Percentiles rank a stretch among this genome's conserved stretches.
phyloP scores from a whole-genome alignment of 73 alveolate genomes.

The Tetrahymena elliotti region DNA sequence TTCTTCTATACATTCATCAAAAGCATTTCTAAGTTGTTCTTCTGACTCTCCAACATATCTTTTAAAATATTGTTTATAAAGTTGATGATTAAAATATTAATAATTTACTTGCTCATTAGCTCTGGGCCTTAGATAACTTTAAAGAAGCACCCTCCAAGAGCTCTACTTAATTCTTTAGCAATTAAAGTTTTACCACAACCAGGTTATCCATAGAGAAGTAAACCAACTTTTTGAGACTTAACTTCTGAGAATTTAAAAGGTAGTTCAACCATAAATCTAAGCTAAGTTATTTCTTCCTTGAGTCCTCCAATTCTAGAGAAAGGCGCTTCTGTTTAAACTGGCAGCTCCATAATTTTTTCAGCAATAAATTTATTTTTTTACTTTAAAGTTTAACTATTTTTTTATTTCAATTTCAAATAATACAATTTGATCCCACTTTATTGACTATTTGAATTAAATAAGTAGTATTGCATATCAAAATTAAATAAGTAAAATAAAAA shows the following conservation, averaged over 20 bases:
- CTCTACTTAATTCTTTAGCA: background rate
- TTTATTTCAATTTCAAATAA: too few relatives aligned
- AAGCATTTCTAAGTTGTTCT: slow-evolving; percentile 72
- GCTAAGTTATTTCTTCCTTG: background rate
- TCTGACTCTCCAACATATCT: slow-evolving; percentile 56
- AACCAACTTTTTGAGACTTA: background rate
- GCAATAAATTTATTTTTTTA: too few relatives aligned
- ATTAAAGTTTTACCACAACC: background rate
- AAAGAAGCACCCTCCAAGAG: background rate
- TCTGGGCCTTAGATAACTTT: background rate
- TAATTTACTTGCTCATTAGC: background rate
- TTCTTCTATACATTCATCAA: slow-evolving; percentile 59
- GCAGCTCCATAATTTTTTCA: background rate
- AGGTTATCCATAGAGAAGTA: background rate
- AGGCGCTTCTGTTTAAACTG: background rate
- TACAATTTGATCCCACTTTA: too few relatives aligned
- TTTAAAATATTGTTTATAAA: too few relatives aligned
- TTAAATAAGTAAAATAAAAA: too few relatives aligned
- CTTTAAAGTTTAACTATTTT: too few relatives aligned
- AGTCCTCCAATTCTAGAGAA: background rate
- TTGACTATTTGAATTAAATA: too few relatives aligned
- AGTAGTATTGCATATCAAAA: too few relatives aligned
- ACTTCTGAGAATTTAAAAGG: background rate
- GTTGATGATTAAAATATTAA: too few relatives aligned
- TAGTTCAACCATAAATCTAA: background rate